Evolutionary conservation across 2,329 filamentous ascomycete species (phyloP).

Genomic region (Thermomyces lanuginosus): DNA sequence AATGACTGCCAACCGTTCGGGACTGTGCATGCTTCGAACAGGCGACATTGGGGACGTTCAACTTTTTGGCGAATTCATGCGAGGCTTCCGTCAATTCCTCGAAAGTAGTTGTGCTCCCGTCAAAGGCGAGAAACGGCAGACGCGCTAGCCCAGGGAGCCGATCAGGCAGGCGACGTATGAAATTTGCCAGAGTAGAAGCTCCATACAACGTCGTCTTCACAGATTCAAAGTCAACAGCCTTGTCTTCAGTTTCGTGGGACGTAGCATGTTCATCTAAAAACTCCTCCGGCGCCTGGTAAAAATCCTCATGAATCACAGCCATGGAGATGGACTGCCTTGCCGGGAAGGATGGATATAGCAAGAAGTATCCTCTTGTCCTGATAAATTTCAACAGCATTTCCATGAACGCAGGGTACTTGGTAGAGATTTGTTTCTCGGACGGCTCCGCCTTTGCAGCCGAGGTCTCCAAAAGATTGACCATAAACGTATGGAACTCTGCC

Average conservation of each 20-base stretch:
- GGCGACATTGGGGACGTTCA: too few relatives aligned
- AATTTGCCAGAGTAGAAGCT: slow-evolving; percentile 31
- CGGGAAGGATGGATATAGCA: slow-evolving; percentile 55
- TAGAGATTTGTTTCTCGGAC: slow-evolving; percentile 43
- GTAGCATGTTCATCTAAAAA: slow-evolving; percentile 14
- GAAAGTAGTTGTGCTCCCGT: too few relatives aligned
- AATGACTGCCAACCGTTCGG: too few relatives aligned
- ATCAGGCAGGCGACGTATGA: slow-evolving; percentile 31
- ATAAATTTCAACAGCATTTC: slow-evolving; percentile 65
- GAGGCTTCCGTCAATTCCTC: too few relatives aligned
- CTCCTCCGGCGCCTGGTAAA: slow-evolving; percentile 58
- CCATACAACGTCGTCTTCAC: slow-evolving; percentile 16
- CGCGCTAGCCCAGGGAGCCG: slow-evolving; percentile 32
- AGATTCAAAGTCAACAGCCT: slow-evolving; percentile 5
- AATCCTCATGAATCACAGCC: slow-evolving; percentile 60
- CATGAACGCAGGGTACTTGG: slow-evolving; percentile 57
- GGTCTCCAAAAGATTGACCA: slow-evolving; percentile 43
- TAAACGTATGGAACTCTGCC: slow-evolving; percentile 68
- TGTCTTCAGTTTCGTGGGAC: slow-evolving; percentile 6
- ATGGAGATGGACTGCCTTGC: slow-evolving; percentile 36
- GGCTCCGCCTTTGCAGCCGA: slow-evolving; percentile 11
- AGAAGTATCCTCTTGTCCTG: slow-evolving; percentile 57
- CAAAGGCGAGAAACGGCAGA: slow-evolving; percentile 48
- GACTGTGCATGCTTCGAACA: too few relatives aligned
- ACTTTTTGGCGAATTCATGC: too few relatives aligned